A percentile compares a stretch with the other conserved stretches of the same genome.
Evolutionary conservation across 805 yeast species (phyloP).

Genomic region (Helenozyma baotianmanensis): DNA sequence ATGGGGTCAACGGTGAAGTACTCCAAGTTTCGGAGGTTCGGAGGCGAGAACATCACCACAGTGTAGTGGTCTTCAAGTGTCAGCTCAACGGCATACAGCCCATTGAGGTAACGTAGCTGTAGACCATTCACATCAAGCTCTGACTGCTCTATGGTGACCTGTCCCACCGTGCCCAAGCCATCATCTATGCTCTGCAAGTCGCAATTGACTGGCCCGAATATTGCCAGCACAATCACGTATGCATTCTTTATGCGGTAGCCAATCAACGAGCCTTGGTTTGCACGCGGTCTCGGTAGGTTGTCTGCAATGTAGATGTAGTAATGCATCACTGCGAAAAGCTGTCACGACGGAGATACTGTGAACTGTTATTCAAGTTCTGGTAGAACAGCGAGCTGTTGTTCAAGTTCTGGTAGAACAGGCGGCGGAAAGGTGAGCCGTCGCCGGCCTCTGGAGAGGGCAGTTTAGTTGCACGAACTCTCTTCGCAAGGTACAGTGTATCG

Average conservation of each 20-base stretch:
- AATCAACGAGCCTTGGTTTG: slow-evolving; percentile 10
- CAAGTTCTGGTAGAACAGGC: slow-evolving; percentile 23
- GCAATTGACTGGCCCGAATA: too few species aligned
- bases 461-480: too few species aligned
- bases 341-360: slow-evolving; percentile 39
- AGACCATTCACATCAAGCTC: too few species aligned
- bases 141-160: too few species aligned
- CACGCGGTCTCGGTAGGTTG: too few species aligned
- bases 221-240: slow-evolving; percentile 16
- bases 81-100: too few species aligned
- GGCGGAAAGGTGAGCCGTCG: slow-evolving; percentile 11
- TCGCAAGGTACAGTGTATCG: too few species aligned
- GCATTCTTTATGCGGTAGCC: slow-evolving; percentile 23
- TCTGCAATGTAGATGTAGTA: slow-evolving; percentile 32
- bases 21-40: slow-evolving; percentile 65
- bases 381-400: slow-evolving; percentile 36
- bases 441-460: slow-evolving; percentile 11
- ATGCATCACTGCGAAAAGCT: slow-evolving; percentile 27
- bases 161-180: too few species aligned
- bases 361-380: slow-evolving; percentile 35
- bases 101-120: too few species aligned
- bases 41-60: slow-evolving; percentile 57
- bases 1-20: slow-evolving; percentile 76
- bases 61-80: too few species aligned
- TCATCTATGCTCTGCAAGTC: too few species aligned